These are phyloP conservation scores for Haematococcus sp. DNA, from an alignment of 139 green algal species.

Conservation along the genomic window DNA sequence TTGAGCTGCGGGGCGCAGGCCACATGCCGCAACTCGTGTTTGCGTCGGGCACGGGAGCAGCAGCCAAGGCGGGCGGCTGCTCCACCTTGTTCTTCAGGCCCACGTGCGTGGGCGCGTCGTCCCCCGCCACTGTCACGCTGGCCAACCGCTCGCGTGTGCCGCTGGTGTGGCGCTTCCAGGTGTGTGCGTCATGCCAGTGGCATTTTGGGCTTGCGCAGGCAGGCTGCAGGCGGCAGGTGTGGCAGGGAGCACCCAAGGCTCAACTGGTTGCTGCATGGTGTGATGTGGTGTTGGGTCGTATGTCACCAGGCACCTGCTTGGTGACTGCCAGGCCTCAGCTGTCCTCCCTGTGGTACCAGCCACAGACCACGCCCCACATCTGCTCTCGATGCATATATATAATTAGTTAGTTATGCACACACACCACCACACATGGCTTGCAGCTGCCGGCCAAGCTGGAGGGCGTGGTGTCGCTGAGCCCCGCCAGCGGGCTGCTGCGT, in stretches of 20 bases:
- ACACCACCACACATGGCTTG: conserved; percentile 1
- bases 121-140: conserved; percentile 43
- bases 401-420: no score
- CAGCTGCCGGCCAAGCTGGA: conserved; percentile 38
- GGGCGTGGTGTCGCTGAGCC: conserved; percentile 35
- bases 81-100: conserved; percentile 55
- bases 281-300: no score
- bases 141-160: conserved; percentile 57
- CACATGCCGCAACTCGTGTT: conserved; percentile 35
- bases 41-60: neutral
- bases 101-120: conserved; percentile 67
- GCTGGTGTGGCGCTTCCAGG: conserved; percentile 33
- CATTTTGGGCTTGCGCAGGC: no score
- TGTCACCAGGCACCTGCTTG: no score
- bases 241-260: no score
- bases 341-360: no score
- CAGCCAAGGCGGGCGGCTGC: neutral
- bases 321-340: no score
- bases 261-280: no score
- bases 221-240: no score
- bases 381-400: no score
- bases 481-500: conserved; percentile 45
- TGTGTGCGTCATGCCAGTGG: neutral
- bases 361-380: no score
- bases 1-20: conserved; percentile 40